phyloP scores from a whole-genome alignment of 1,284 basidiomycete species.

The Rhodotorula sp. region DNA sequence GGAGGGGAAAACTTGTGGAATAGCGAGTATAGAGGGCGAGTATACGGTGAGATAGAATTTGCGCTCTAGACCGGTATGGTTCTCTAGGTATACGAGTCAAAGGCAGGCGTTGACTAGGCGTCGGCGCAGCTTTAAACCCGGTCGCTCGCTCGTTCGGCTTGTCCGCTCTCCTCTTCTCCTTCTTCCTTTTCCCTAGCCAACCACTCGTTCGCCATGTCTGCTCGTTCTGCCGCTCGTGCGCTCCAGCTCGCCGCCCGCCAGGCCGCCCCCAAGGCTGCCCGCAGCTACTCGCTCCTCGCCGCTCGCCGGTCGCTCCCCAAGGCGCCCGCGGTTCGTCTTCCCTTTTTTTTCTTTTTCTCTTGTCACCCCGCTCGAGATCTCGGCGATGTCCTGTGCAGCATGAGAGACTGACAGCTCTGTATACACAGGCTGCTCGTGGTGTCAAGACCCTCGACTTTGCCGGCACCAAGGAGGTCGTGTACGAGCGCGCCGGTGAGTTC shows the following conservation, averaged over 20 bases:
- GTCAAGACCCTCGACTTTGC: slow-evolving; percentile 98
- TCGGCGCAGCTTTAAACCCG: neutral
- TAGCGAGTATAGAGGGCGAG: no score
- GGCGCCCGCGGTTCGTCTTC: slow-evolving; percentile 8
- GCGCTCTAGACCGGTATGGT: no score
- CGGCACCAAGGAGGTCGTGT: slow-evolving; percentile 89
- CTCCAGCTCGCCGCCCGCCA: slow-evolving; percentile 28
- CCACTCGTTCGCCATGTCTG: slow-evolving; percentile 15
- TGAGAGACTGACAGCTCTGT: neutral
- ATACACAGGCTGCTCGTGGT: slow-evolving; percentile 52
- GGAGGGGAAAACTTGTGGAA: no score
- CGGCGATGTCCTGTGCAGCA: no score
- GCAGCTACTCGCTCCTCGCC: slow-evolving; percentile 29
- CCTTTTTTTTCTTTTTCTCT: neutral
- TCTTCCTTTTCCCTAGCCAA: neutral
- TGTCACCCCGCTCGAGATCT: neutral
- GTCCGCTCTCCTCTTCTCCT: neutral
- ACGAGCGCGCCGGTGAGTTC: slow-evolving; percentile 59
- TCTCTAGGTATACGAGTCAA: no score
- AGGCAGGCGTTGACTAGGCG: no score
- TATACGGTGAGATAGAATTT: no score
- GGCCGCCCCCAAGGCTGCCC: slow-evolving; percentile 25
- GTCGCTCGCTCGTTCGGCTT: slow-evolving; percentile 1
- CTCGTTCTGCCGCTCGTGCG: slow-evolving; percentile 16
- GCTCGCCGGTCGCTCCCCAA: slow-evolving; percentile 21